Evolutionary conservation across 1,284 basidiomycete genomes (phyloP), one percentile per base, ranked within the genome.

Genomic region (Sporisorium iseilematis-ciliati): DNA sequence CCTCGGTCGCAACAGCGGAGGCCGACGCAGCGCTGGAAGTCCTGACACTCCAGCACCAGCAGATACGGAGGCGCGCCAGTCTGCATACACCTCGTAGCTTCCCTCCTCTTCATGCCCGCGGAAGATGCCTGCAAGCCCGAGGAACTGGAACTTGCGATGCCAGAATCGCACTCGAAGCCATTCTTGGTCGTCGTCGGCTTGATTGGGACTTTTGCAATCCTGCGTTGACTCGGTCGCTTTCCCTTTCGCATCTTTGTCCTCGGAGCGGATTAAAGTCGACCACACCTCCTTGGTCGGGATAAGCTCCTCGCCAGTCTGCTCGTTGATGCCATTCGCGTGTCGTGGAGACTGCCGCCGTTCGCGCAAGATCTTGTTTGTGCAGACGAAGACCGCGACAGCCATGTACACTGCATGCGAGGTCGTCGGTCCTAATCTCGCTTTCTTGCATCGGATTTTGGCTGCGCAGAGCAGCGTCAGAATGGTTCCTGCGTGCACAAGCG

Each of bases 401-500:
- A 57, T 68, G 49, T 46, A 74, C 6, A 53, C 58, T 16, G 71
- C 71, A 57, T 74, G 71, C 1, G 71, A 56, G 1, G 57, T 43
- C 10, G 71, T n/a, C 2, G 71, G 71, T 16, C 65, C 50, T 4
- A 62, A 23, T 42, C 23, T 64, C 10, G 51, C 65, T 16, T 21
- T 14, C 7, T 33, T 35, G 2, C 21, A n/a, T 20, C 6, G 23
- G 14, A 8, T 50, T 31, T 42, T 64, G 0, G 54, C 25, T 14
- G 58, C 57, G 25, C 50, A 56, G 2, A 55, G 51, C n/a, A 74
- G 50, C 7, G 65, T 62, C 51, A 74, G 26, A n/a, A 74, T 69
- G 40, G 71, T 69, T 18, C 71, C 52, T 2, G 62, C 71, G 20
- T 75, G 72, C 14, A 75, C 63, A 5, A 75, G 63, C 21, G 63